Evolutionary conservation across 805 yeast species (phyloP).

Genomic region (Candida schatavii): DNA sequence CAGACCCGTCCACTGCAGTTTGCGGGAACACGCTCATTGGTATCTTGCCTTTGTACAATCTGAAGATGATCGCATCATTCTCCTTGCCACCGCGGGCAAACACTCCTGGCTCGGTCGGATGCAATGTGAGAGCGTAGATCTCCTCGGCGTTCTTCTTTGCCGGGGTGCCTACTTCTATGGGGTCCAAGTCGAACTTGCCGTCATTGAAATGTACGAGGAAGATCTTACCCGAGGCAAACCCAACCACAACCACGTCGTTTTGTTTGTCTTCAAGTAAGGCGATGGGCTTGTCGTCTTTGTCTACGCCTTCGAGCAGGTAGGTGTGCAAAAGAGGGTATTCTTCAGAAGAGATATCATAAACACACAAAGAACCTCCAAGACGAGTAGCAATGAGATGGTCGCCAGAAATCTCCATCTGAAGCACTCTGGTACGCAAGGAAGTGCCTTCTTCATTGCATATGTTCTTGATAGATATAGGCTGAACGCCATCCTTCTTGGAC

Average conservation of each 20-base stretch:
- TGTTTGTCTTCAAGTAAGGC: slow-evolving; percentile 26
- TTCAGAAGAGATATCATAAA: slow-evolving; percentile 34
- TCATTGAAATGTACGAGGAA: slow-evolving; percentile 35
- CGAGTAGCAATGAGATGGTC: slow-evolving; percentile 42
- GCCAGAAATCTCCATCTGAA: slow-evolving; percentile 28
- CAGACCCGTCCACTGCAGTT: slow-evolving; percentile 16
- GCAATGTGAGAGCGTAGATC: slow-evolving; percentile 45
- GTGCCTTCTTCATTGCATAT: slow-evolving; percentile 28
- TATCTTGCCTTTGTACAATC: slow-evolving; percentile 29
- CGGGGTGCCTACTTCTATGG: slow-evolving; percentile 29
- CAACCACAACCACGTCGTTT: slow-evolving; percentile 36
- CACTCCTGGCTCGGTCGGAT: slow-evolving; percentile 47
- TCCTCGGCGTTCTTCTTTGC: slow-evolving; percentile 43
- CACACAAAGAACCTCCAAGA: slow-evolving; percentile 38
- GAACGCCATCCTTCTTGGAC: slow-evolving; percentile 61
- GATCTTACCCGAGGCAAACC: slow-evolving; percentile 45
- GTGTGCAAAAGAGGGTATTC: slow-evolving; percentile 36
- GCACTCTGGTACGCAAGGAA: slow-evolving; percentile 31
- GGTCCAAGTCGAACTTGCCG: slow-evolving; percentile 26
- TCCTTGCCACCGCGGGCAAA: slow-evolving; percentile 89
- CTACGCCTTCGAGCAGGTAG: slow-evolving; percentile 10
- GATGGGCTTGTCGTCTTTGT: slow-evolving; percentile 27
- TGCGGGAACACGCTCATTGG: slow-evolving; percentile 15
- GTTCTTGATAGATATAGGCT: slow-evolving; percentile 55
- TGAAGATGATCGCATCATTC: slow-evolving; percentile 57